Evolutionary conservation across 768 basidiomycete species (phyloP), one percentile per base, ranked within the genome.

Genomic region (Boletus coccyginus): DNA sequence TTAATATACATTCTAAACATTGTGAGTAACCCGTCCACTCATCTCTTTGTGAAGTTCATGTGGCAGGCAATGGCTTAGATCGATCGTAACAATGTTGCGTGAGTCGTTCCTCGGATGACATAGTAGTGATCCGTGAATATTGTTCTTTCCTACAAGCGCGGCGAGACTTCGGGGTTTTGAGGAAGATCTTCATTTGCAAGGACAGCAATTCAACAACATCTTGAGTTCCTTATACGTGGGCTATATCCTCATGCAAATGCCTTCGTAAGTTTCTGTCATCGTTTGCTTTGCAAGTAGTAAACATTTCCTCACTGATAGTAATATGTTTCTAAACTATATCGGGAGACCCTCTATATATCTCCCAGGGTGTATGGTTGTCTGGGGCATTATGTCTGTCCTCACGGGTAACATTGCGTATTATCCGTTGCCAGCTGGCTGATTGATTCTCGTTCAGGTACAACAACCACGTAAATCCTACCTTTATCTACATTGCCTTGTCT

Each of bases 231-330:
- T 88, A 46, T 88, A 87, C 60, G 75, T 86, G 33, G 87, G 87
- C 16, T 90, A 90, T 65, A 87, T 87, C 55, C 70, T 88, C 39
- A 89, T 90, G 88, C 89, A 91, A 67, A 79, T 91, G 52, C 88
- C 88, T 35, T 87, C 85, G 84, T 86, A 62, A 65, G 85, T 72
- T 5, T 12, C 5, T 64, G 31, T 21, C 40, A 33, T 46, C 10
- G 24, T 47, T 27, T 44, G 17, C 40, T 27, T 33, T 52, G 13
- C 39, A 29, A 27, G 19, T 32, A 2, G n/a, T 47, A 24, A 39
- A 46, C 7, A 45, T 49, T 17, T 31, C 21, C 19, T 32, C 9
- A n/a, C 17, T 17, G 44, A 24, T 61, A 91, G 88, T 17, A 90
- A 89, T 60, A 85, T 88, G 78, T 81, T 88, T 56, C 68, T 90